Base-by-base conservation (phyloP, 176 grass and related monocot genomes). In the Cenchrus fungigraminus region DNA sequence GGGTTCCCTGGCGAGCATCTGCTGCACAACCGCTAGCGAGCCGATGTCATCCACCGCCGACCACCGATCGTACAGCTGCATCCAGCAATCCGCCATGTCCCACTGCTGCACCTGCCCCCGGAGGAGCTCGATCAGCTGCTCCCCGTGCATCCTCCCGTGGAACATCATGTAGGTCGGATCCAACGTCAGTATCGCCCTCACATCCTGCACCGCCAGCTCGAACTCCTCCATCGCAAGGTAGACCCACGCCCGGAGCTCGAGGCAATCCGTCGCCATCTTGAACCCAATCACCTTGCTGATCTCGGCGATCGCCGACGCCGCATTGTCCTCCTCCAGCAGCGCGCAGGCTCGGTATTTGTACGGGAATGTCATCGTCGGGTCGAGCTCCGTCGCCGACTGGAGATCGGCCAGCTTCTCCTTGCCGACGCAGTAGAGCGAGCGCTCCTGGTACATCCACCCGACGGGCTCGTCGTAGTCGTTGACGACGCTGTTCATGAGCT, bases 1-100 rank as follows among this genome's bases (percentile, higher is more conserved):
- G 9, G 97, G 87, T 34, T 98, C 97, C 86, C 92, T 96, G 44
- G 75, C 52, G 61, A 95, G 88, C 97, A 98, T 98, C 90, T 95
- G 83, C 47, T 98, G 97, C 6, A 98, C 97, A 40, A 98, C 93
- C 12, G 97, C 93, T 0, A 98, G 88, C 11, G 97, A 98, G 20
- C 93, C 93, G 6, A 94, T 92, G 79, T 98, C 97, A 65, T 98
- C 97, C 34, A 98, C 97, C 11, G 88, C 85, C 1, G 97, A 98
- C 97, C 97, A 98, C 60, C 97, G 76, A 42, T 96, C 97, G 42
- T 95, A 98, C 28, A 98, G 94, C 88, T 89, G 91, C 97, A 98
- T 92, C 97, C 97, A 98, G 78, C 97, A 98, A 74, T 98, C 97
- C 0, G 93, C 97, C 97, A 94, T 94, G 79, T 98, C 93, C 97